Percentiles rank a stretch among this genome's conserved stretches.
Conservation (phyloP, 306 rosid species). For the Prunus fruticosa region DNA sequence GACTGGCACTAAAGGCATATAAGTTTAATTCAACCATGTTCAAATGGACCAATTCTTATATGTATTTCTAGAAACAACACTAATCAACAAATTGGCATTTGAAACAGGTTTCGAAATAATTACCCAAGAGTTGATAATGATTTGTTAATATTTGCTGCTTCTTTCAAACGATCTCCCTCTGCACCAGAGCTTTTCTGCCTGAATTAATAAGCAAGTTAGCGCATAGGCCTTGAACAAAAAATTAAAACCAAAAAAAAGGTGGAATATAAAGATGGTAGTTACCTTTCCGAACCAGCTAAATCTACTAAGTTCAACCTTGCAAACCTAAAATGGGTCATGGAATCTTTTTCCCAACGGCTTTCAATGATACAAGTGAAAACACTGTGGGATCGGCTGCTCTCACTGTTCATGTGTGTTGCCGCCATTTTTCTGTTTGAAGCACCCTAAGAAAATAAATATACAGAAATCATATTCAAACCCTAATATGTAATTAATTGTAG, state of each 20-base stretch:
- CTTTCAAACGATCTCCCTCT: conserved; percentile 90
- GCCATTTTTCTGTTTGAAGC: conserved; percentile 92
- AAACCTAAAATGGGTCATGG: conserved; percentile 81
- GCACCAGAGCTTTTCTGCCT: conserved; percentile 99
- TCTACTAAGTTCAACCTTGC: conserved; percentile 95
- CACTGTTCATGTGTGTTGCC: conserved; percentile 86
- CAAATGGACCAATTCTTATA: not conserved
- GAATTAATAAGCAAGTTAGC: conserved; percentile 30
- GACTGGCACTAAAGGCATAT: not conserved
- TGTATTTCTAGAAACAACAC: not conserved
- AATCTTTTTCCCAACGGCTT: conserved; percentile 90
- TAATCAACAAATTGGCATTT: not conserved
- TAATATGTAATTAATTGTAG: conserved; percentile 10
- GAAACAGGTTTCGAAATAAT: conserved; percentile 15
- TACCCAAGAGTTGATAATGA: conserved; percentile 97
- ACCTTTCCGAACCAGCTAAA: conserved; percentile 98
- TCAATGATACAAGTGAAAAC: conserved; percentile 93
- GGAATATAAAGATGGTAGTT: conserved; percentile 15
- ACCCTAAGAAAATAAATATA: conserved; percentile 54
- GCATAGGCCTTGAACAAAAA: conserved; percentile 14
- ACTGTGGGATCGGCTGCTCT: conserved; percentile 96
- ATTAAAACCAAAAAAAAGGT: not conserved
- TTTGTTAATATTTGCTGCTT: conserved; percentile 94
- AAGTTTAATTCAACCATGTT: not conserved
- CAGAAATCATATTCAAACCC: conserved; percentile 18